These are phyloP conservation scores for Diutina scorzettiae DNA, from an alignment of 1,139 yeast species.

Conservation along the genomic window DNA sequence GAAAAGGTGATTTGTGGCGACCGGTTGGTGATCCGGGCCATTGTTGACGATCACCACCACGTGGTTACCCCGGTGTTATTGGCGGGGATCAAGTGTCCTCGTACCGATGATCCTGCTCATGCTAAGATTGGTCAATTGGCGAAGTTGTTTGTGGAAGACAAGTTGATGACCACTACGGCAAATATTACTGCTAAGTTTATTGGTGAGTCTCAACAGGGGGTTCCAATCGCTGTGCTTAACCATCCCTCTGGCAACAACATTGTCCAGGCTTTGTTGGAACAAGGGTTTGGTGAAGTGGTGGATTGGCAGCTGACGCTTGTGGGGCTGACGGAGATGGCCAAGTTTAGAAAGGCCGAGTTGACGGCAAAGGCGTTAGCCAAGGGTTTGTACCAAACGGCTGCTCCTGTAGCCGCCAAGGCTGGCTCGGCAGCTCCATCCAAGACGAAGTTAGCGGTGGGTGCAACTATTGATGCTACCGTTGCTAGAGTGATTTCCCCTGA, in stretches of 20 bases:
- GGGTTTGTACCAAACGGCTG: conserved; percentile 44
- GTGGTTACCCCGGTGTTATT: conserved; percentile 46
- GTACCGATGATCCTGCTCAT: conserved; percentile 41
- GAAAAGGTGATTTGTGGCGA: conserved; percentile 77
- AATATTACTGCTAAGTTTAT: conserved; percentile 40
- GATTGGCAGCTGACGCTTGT: conserved; percentile 76
- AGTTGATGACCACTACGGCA: conserved; percentile 50
- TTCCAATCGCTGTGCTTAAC: conserved; percentile 49
- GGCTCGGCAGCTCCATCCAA: conserved; percentile 8
- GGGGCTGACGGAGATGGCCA: conserved; percentile 54
- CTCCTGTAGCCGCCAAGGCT: conserved; percentile 10
- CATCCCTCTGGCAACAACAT: conserved; percentile 66
- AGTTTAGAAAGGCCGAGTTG: conserved; percentile 54
- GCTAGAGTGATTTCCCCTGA: conserved; percentile 59
- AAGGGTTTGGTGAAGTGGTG: conserved; percentile 63
- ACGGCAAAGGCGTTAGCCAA: conserved; percentile 50
- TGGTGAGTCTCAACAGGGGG: conserved; percentile 51
- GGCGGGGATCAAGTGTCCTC: conserved; percentile 66
- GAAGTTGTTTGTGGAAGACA: conserved; percentile 51
- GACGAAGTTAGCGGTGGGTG: conserved; percentile 21
- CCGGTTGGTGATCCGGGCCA: conserved; percentile 47
- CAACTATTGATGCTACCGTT: conserved; percentile 39
- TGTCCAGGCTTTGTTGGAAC: conserved; percentile 51
- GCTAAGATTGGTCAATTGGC: conserved; percentile 50
- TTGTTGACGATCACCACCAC: conserved; percentile 31